A percentile compares a stretch with the other conserved stretches of the same genome.
Conservation (phyloP, 345 rosid species). For the Citrus cavaleriei region DNA sequence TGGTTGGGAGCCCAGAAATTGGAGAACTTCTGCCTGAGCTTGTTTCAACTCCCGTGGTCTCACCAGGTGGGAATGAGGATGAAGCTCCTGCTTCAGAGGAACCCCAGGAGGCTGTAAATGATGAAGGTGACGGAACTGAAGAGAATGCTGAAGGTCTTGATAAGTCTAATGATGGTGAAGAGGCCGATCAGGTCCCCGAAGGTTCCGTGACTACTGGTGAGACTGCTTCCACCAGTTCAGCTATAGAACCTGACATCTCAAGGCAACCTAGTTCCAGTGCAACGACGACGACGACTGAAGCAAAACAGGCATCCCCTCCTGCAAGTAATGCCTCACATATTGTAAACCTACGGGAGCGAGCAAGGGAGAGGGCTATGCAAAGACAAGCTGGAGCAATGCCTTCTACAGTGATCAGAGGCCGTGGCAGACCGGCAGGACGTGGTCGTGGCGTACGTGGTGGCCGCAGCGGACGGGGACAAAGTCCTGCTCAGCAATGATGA, state of each 20-base stretch:
- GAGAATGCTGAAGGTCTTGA: slow-evolving; percentile 52
- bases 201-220: slow-evolving; percentile 17
- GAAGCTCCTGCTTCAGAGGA: slow-evolving; percentile 26
- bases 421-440: slow-evolving; percentile 44
- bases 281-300: slow-evolving; percentile 35
- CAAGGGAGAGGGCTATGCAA: slow-evolving; percentile 43
- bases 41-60: slow-evolving; percentile 45
- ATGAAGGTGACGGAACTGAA: slow-evolving; percentile 52
- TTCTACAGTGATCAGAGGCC: slow-evolving; percentile 33
- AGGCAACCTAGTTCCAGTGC: slow-evolving; percentile 28
- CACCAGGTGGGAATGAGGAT: slow-evolving; percentile 61
- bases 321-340: slow-evolving; percentile 36
- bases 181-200: slow-evolving; percentile 32
- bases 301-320: slow-evolving; percentile 48
- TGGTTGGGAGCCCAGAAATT: slow-evolving; percentile 46
- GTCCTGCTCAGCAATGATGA: slow-evolving; percentile 39
- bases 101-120: slow-evolving; percentile 41
- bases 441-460: slow-evolving; percentile 40
- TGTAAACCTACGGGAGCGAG: slow-evolving; percentile 53
- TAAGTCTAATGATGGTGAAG: slow-evolving; percentile 44
- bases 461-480: slow-evolving; percentile 49
- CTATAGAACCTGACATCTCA: slow-evolving; percentile 24
- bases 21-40: slow-evolving; percentile 52
- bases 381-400: slow-evolving; percentile 52
- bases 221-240: slow-evolving; percentile 21